Evolutionary conservation across 208 protist genomes (phyloP).

Genomic region (Leishmania lainsoni): DNA sequence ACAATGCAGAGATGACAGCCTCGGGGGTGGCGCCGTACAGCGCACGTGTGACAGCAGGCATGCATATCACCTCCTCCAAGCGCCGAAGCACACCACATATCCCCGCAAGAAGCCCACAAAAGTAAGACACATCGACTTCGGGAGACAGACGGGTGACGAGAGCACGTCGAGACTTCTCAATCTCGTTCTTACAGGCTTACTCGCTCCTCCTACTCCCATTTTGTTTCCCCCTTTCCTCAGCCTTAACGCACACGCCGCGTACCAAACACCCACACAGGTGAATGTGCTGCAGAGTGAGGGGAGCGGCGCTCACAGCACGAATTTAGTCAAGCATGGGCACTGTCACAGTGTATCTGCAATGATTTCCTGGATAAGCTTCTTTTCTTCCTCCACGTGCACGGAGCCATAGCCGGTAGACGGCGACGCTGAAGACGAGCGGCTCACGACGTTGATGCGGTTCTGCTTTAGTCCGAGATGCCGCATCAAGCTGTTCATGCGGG

Average conservation of each 20-base stretch:
- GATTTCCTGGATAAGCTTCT: constrained; percentile 62
- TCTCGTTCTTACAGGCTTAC: too few relatives aligned
- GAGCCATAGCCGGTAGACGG: constrained; percentile 89
- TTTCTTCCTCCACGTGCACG: constrained; percentile 89
- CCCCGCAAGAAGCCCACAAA: too few relatives aligned
- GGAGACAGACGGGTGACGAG: too few relatives aligned
- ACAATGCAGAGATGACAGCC: too few relatives aligned
- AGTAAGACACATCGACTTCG: too few relatives aligned
- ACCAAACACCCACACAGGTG: not conserved
- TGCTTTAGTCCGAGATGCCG: constrained; percentile 55
- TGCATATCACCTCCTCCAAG: too few relatives aligned
- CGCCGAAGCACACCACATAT: too few relatives aligned
- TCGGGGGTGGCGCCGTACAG: too few relatives aligned
- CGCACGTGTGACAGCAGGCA: too few relatives aligned
- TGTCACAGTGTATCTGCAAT: constrained; percentile 43
- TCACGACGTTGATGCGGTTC: constrained; percentile 67
- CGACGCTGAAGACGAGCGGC: constrained; percentile 77
- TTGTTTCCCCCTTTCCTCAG: constrained; percentile 6
- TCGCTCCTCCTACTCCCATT: constrained; percentile 8
- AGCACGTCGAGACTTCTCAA: too few relatives aligned
- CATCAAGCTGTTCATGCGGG: constrained; percentile 81
- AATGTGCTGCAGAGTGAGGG: not conserved
- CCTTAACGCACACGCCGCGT: too few relatives aligned
- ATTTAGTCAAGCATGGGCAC: not conserved
- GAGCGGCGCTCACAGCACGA: not conserved